These are phyloP conservation scores for Kurtzmaniella quercitrusa DNA, from an alignment of 1,139 yeast genomes.

Conservation along the genomic window DNA sequence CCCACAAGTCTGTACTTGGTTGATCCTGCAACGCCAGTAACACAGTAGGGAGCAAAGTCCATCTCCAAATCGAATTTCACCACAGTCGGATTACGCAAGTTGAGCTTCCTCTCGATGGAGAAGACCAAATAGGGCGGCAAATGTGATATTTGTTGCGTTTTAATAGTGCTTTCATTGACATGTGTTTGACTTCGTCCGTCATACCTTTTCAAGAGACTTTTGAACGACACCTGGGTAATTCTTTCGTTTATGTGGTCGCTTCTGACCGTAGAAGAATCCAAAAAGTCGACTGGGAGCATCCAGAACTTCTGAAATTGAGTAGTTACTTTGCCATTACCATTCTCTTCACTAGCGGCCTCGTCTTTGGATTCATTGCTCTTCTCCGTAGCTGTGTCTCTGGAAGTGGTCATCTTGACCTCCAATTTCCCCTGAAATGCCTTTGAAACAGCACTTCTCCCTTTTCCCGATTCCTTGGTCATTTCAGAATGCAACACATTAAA, in stretches of 20 bases:
- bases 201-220: conserved; percentile 45
- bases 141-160: conserved; percentile 11
- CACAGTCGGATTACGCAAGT: conserved; percentile 54
- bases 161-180: conserved; percentile 5
- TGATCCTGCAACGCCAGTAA: conserved; percentile 8
- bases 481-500: conserved; percentile 44
- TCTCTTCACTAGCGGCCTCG: not conserved
- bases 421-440: conserved; percentile 52
- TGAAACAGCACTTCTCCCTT: conserved; percentile 14
- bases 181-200: conserved; percentile 21
- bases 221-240: conserved; percentile 52
- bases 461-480: conserved; percentile 19
- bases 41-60: conserved; percentile 32
- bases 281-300: conserved; percentile 55
- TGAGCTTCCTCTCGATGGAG: conserved; percentile 49
- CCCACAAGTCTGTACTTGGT: conserved; percentile 44
- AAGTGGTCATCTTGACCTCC: no score
- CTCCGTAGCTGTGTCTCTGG: no score
- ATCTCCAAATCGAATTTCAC: conserved; percentile 54
- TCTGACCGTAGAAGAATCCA: conserved; percentile 52
- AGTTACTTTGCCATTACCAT: conserved; percentile 17
- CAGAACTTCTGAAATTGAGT: conserved; percentile 44
- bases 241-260: conserved; percentile 12
- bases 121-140: conserved; percentile 54
- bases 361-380: no score